Evolutionary conservation across 192 early-diverging fungal genomes (phyloP).

Genomic region (Backusella circina): DNA sequence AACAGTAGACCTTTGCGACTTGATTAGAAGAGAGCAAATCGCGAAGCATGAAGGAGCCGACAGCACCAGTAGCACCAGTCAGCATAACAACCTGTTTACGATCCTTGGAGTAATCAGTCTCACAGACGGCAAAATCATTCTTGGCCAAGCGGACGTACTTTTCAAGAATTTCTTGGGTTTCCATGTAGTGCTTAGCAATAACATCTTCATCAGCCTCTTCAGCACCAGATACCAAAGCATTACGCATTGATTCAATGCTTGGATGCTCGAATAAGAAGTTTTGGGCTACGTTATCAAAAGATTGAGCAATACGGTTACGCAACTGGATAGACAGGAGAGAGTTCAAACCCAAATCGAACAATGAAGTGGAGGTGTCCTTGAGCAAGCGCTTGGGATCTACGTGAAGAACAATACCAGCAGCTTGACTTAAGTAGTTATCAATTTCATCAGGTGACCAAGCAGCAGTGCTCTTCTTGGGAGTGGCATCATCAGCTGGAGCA

Average conservation of each 20-base stretch:
- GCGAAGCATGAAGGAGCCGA: slow-evolving; percentile 22
- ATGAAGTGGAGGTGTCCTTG: background rate
- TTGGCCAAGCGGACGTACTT: slow-evolving; percentile 13
- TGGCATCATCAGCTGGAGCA: background rate
- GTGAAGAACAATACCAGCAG: too few species aligned
- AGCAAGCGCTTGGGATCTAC: background rate
- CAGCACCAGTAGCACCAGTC: slow-evolving; percentile 33
- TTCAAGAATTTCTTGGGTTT: slow-evolving; percentile 4
- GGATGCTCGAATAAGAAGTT: slow-evolving; percentile 26
- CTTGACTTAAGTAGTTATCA: too few species aligned
- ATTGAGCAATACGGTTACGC: slow-evolving; percentile 8
- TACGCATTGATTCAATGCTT: background rate
- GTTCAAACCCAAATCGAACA: slow-evolving; percentile 28
- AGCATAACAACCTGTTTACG: slow-evolving; percentile 24
- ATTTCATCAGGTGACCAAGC: background rate
- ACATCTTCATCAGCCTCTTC: background rate
- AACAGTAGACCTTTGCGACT: slow-evolving; percentile 25
- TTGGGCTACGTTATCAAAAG: slow-evolving; percentile 5
- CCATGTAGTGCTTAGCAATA: background rate
- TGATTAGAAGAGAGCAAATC: slow-evolving; percentile 13
- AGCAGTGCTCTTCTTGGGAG: slow-evolving; percentile 5
- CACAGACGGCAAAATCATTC: slow-evolving; percentile 2
- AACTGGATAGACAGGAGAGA: slow-evolving; percentile 20
- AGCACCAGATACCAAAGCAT: background rate
- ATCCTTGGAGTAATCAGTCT: background rate